phyloP scores from a whole-genome alignment of 1,284 basidiomycete genomes.

The Rugiboletus extremiorientalis region DNA sequence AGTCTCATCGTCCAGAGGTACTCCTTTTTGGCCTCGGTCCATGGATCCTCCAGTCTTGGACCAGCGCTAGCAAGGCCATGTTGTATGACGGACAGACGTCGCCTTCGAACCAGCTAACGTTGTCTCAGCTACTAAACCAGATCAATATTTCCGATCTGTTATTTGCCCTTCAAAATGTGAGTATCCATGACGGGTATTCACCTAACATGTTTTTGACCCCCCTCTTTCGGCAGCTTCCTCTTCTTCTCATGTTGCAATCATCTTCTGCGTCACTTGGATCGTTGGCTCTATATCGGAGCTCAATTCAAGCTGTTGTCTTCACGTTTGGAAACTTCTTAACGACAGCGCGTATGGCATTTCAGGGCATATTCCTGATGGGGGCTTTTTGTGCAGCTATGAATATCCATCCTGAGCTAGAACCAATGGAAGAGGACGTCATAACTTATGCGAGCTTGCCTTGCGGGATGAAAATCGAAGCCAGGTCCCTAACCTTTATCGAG shows the following conservation, averaged over 20 bases:
- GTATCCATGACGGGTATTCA: slow-evolving; percentile 23
- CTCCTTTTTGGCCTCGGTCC: slow-evolving; percentile 77
- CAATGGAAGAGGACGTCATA: slow-evolving; percentile 48
- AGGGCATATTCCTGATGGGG: slow-evolving; percentile 79
- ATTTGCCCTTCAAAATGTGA: slow-evolving; percentile 65
- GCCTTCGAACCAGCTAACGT: slow-evolving; percentile 39
- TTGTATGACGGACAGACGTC: slow-evolving; percentile 53
- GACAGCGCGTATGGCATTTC: slow-evolving; percentile 68
- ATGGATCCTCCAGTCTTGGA: slow-evolving; percentile 80
- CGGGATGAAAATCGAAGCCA: slow-evolving; percentile 70
- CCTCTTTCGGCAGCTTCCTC: slow-evolving; percentile 55
- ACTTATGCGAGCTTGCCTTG: slow-evolving; percentile 46
- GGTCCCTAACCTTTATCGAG: slow-evolving; percentile 42
- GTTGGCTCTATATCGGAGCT: slow-evolving; percentile 71
- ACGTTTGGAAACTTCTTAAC: slow-evolving; percentile 59
- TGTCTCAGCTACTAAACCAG: slow-evolving; percentile 47
- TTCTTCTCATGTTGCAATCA: slow-evolving; percentile 66
- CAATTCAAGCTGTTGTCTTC: slow-evolving; percentile 68
- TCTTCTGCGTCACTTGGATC: slow-evolving; percentile 76
- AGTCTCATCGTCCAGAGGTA: slow-evolving; percentile 70
- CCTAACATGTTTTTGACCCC: slow-evolving; percentile 9
- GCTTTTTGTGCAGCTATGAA: slow-evolving; percentile 76
- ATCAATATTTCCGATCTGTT: slow-evolving; percentile 63
- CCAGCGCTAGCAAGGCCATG: slow-evolving; percentile 56
- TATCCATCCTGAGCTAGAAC: slow-evolving; percentile 65